Conservation (phyloP, 23 red algal genomes). For the Gracilariopsis chorda region DNA sequence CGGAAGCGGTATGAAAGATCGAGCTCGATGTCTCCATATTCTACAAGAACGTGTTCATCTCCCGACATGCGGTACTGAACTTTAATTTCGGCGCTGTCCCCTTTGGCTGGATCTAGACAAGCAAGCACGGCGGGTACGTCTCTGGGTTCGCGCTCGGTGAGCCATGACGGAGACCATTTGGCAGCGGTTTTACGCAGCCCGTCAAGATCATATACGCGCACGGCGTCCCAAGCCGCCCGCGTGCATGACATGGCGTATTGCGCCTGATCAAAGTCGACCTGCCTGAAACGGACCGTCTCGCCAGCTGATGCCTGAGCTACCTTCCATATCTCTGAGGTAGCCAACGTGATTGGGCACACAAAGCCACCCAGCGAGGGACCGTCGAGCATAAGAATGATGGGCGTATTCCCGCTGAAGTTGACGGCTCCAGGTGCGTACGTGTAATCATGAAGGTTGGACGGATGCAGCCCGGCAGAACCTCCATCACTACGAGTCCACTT, state of each 20-base stretch:
- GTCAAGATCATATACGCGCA: not conserved
- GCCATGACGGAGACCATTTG: conserved; percentile 49
- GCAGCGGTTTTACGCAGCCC: not conserved
- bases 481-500: conserved; percentile 60
- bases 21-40: conserved; percentile 68
- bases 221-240: conserved; percentile 49
- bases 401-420: conserved; percentile 79
- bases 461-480: conserved; percentile 71
- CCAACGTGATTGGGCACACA: conserved; percentile 73
- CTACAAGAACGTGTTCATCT: conserved; percentile 70
- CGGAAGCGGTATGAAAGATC: conserved; percentile 61
- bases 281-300: conserved; percentile 48
- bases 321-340: conserved; percentile 71
- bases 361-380: conserved; percentile 71
- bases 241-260: not conserved
- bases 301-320: conserved; percentile 64
- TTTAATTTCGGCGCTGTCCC: conserved; percentile 66
- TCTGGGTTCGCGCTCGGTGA: not conserved
- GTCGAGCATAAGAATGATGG: conserved; percentile 79
- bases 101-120: conserved; percentile 38
- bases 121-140: conserved; percentile 44
- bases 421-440: conserved; percentile 70
- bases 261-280: conserved; percentile 51
- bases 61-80: conserved; percentile 66
- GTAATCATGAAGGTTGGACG: conserved; percentile 78